phyloP scores from a whole-genome alignment of 164 flowering plant species.

The Piper betle region DNA sequence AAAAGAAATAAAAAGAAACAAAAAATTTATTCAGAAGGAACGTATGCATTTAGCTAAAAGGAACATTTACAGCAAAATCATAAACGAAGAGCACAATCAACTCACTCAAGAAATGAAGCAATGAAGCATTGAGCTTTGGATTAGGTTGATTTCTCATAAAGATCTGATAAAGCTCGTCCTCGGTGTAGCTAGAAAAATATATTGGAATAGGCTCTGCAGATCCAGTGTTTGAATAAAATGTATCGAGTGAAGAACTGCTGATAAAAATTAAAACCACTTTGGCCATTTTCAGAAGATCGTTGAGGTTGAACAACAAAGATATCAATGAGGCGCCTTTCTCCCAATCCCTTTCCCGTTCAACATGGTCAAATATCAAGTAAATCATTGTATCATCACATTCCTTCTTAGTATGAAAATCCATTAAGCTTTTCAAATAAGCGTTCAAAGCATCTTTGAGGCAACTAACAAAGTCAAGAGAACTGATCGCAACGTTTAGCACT shows the following conservation, averaged over 20 bases:
- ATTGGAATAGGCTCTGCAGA: constrained; percentile 52
- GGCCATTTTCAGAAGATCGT: constrained; percentile 53
- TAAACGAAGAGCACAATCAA: not conserved
- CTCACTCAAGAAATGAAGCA: constrained; percentile 95
- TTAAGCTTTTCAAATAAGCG: constrained; percentile 25
- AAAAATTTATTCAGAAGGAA: not conserved
- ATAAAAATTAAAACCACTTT: constrained; percentile 73
- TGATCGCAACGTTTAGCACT: constrained; percentile 72
- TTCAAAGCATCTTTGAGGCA: constrained; percentile 52
- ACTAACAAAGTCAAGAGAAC: constrained; percentile 67
- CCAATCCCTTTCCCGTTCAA: constrained; percentile 76
- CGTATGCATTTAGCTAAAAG: not conserved
- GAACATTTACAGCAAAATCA: no score
- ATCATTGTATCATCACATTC: constrained; percentile 47
- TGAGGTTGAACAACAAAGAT: constrained; percentile 54
- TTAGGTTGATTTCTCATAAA: constrained; percentile 56
- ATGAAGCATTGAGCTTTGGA: constrained; percentile 57
- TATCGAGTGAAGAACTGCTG: constrained; percentile 58
- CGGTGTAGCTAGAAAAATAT: constrained; percentile 62
- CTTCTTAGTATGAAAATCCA: constrained; percentile 20
- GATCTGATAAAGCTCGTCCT: constrained; percentile 60
- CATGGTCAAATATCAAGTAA: constrained; percentile 66
- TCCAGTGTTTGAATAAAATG: constrained; percentile 50
- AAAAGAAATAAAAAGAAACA: constrained; percentile 10
- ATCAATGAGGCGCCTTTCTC: constrained; percentile 51